Conservation (phyloP, 805 yeast species). For the Yarrowia sp. region DNA sequence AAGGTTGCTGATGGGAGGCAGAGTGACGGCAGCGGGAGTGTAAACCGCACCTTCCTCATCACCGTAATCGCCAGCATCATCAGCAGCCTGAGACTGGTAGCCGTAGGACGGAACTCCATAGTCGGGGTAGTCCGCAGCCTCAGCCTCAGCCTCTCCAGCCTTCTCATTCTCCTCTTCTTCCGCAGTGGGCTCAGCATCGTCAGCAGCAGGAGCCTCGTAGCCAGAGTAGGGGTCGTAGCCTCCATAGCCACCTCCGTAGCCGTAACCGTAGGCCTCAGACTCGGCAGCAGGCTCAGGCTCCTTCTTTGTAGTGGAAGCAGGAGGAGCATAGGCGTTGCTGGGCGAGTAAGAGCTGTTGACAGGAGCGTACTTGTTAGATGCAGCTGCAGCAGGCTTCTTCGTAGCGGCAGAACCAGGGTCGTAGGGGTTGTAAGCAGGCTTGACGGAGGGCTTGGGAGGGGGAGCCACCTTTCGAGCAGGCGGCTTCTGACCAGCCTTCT, state of each 20-base stretch:
- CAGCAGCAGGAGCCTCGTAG: slow-evolving; percentile 26
- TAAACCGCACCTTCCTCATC: slow-evolving; percentile 26
- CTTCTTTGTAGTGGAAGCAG: not conserved
- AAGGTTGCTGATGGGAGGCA: slow-evolving; percentile 8
- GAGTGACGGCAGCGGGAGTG: slow-evolving; percentile 26
- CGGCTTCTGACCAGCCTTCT: not conserved
- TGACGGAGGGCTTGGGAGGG: not conserved
- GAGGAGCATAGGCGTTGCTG: slow-evolving; percentile 1
- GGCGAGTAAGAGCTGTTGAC: slow-evolving; percentile 1
- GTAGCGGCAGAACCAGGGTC: slow-evolving; percentile 2
- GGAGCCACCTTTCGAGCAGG: slow-evolving; percentile 19
- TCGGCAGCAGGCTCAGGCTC: slow-evolving; percentile 7
- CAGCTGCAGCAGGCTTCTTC: slow-evolving; percentile 13
- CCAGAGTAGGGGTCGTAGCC: slow-evolving; percentile 30
- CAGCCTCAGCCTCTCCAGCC: slow-evolving; percentile 19
- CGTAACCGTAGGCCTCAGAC: slow-evolving; percentile 2
- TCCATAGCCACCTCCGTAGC: slow-evolving; percentile 19
- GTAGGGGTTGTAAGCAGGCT: slow-evolving; percentile 14
- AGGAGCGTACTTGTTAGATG: not conserved
- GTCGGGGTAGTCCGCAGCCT: slow-evolving; percentile 30
- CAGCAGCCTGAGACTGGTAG: slow-evolving; percentile 27
- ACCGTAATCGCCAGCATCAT: slow-evolving; percentile 24
- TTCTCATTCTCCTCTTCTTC: slow-evolving; percentile 28
- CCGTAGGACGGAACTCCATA: slow-evolving; percentile 31
- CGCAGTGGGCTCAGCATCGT: slow-evolving; percentile 33